These are phyloP conservation scores for Thecaphora thlaspeos DNA, from an alignment of 1,284 basidiomycete genomes.

Conservation along the genomic window DNA sequence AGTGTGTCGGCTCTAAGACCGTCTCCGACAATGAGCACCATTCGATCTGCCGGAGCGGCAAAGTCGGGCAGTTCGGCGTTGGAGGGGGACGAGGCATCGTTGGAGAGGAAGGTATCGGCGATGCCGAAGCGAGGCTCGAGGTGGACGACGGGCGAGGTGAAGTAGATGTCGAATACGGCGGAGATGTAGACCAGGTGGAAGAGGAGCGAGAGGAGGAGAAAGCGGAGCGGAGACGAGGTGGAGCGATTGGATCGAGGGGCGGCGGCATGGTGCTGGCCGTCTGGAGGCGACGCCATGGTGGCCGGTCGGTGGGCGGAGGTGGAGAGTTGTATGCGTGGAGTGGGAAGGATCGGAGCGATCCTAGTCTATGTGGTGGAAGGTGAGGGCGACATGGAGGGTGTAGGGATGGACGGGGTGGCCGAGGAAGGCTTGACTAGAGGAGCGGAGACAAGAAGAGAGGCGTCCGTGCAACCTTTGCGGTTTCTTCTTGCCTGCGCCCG, in stretches of 20 bases:
- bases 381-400: no score
- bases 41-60: slow-evolving; percentile 66
- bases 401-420: no score
- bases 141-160: slow-evolving; percentile 63
- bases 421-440: no score
- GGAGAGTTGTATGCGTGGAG: no score
- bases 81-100: not conserved
- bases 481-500: no score
- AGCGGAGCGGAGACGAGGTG: slow-evolving; percentile 60
- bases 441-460: no score
- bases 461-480: no score
- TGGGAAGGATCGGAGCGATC: not conserved
- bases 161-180: slow-evolving; percentile 80
- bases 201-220: slow-evolving; percentile 59
- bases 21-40: slow-evolving; percentile 77
- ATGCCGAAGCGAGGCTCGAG: slow-evolving; percentile 39
- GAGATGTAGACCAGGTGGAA: slow-evolving; percentile 48
- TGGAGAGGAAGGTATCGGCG: not conserved
- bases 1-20: slow-evolving; percentile 75
- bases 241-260: no score
- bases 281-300: not conserved
- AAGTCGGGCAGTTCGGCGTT: not conserved
- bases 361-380: not conserved
- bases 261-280: not conserved
- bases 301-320: not conserved